Conservation (phyloP, 148 eudicot species). For the Tetragonia tetragonoides region DNA sequence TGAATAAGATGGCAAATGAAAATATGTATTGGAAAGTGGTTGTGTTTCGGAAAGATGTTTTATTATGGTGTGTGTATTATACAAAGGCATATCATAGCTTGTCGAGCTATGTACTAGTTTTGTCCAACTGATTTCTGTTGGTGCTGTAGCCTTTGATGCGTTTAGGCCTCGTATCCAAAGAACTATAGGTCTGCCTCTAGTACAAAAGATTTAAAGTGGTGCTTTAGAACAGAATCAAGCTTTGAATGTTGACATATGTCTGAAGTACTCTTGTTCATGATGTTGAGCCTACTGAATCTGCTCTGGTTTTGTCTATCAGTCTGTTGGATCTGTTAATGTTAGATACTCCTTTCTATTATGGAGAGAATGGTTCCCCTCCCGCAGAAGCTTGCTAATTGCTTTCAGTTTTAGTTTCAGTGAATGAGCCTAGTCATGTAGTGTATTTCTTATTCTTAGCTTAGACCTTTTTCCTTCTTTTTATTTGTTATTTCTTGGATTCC, state of each 20-base stretch:
- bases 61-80: no score
- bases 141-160: background rate
- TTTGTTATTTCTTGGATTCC: background rate
- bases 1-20: background rate
- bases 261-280: background rate
- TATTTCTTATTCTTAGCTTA: background rate
- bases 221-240: background rate
- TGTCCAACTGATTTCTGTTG: background rate
- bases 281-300: no score
- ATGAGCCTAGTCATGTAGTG: background rate
- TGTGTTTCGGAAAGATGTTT: no score
- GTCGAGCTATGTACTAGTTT: no score
- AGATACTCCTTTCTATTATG: background rate
- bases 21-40: background rate
- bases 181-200: background rate
- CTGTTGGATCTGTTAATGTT: background rate
- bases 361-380: background rate
- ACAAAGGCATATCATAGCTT: no score
- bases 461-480: background rate
- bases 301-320: background rate
- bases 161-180: background rate
- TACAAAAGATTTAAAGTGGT: background rate
- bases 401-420: background rate
- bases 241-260: background rate
- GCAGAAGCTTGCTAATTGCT: background rate